These are phyloP conservation scores for Zymoseptoria crescenta DNA, from an alignment of 2,329 filamentous ascomycete genomes.

Conservation along the genomic window DNA sequence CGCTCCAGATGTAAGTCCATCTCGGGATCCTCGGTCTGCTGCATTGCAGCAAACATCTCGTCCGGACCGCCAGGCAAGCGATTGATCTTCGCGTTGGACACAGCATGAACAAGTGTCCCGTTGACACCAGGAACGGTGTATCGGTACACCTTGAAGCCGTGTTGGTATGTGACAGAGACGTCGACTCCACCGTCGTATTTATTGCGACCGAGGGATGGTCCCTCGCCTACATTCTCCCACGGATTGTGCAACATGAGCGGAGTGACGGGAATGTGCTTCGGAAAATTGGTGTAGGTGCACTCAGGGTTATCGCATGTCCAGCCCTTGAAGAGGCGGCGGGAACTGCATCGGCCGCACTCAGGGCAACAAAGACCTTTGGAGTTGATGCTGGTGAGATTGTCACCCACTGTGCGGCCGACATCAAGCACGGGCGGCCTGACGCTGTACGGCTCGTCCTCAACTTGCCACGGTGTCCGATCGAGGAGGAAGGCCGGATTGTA, in stretches of 20 bases:
- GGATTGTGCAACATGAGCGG: constrained; percentile 20
- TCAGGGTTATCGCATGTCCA: constrained; percentile 51
- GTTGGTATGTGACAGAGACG: constrained; percentile 26
- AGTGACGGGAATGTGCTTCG: constrained; percentile 20
- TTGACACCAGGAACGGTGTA: constrained; percentile 43
- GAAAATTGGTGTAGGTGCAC: constrained; percentile 39
- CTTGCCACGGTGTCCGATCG: constrained; percentile 41
- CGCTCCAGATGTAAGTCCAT: constrained; percentile 33
- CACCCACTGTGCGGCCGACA: constrained; percentile 32
- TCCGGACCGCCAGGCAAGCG: constrained; percentile 49
- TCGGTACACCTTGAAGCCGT: constrained; percentile 37
- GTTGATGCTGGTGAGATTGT: constrained; percentile 45
- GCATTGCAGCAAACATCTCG: constrained; percentile 49
- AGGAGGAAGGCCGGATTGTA: constrained; percentile 54
- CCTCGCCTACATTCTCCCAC: constrained; percentile 24
- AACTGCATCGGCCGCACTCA: constrained; percentile 53
- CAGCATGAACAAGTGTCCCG: constrained; percentile 47
- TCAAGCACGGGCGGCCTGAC: constrained; percentile 36
- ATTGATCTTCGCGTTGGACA: constrained; percentile 48
- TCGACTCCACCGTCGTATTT: constrained; percentile 27
- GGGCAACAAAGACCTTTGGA: constrained; percentile 62
- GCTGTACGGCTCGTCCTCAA: constrained; percentile 32
- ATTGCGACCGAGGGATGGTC: constrained; percentile 22
- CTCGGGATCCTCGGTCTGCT: constrained; percentile 22
- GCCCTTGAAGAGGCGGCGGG: constrained; percentile 52